Base-by-base conservation (phyloP, 2,329 filamentous ascomycete genomes). In the Clarireedia hainanense region DNA sequence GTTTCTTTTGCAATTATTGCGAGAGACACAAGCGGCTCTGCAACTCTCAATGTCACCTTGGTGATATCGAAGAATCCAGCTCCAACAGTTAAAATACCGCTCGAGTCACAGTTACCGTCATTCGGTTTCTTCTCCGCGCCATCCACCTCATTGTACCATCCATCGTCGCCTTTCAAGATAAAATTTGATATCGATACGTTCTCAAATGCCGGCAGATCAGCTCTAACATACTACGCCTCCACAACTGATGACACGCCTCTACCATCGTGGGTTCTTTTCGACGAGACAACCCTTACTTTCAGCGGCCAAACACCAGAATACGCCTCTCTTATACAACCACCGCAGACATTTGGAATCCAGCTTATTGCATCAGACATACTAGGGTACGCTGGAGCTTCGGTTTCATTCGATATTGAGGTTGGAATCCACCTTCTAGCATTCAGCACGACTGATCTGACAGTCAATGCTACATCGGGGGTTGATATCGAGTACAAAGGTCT, bases 221-320 rank as follows among this genome's bases (percentile, higher is more conserved):
- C 71, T 15, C 76, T 84, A 50, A 81, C 83, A 57, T 95, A 91
- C 69, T 92, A 94, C 67, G 88, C 89, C 7, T 83, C 86, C 3
- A 86, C 88, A 4, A 77, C 76, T 5, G 80, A 92, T 65, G 88
- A 88, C 65, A 88, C 87, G n/a, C 90, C 91, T 37, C 73, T 96
- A 37, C 91, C 91, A 20, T 85, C 89, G 0, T 96, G 91, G 91
- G 74, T 95, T 46, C 73, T 74, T n/a, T 96, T 96, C 65, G 80
- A 94, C 62, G 67, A 79, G 1, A 68, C 68, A 2, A 75, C 71
- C 0, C 72, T 95, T 40, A 77, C 76, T 0, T 95, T 95, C 64
- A 80, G 79, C 1, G 91, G 91, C 24, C 80, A 72, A 36, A 86
- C 86, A 2, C 90, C 89, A 1, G 73, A 83, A 0, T 75, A 83